Evolutionary conservation across 1,284 basidiomycete species (phyloP).

Genomic region (Dichomitus squalens): DNA sequence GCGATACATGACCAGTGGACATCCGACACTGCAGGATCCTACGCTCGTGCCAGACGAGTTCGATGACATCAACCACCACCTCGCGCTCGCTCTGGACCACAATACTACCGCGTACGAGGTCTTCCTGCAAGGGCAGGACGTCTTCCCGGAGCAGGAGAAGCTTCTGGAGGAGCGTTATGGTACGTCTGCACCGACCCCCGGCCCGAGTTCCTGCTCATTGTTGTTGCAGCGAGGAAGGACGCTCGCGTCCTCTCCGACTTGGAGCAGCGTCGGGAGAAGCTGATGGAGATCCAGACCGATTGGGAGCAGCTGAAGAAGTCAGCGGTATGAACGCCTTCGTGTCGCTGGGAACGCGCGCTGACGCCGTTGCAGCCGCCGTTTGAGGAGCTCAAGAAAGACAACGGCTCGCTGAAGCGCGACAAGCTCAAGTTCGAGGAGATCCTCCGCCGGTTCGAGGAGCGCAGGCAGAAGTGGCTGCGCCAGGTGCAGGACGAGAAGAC

Average conservation of each 20-base stretch:
- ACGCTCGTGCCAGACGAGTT: slow-evolving; percentile 67
- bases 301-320: slow-evolving; percentile 61
- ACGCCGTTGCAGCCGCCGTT: slow-evolving; percentile 59
- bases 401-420: slow-evolving; percentile 60
- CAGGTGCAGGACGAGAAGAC: slow-evolving; percentile 64
- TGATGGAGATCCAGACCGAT: slow-evolving; percentile 52
- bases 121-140: slow-evolving; percentile 74
- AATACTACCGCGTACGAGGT: slow-evolving; percentile 67
- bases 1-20: slow-evolving; percentile 58
- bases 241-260: slow-evolving; percentile 61
- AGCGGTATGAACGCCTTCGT: slow-evolving; percentile 43
- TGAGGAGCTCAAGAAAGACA: slow-evolving; percentile 58
- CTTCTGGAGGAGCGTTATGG: slow-evolving; percentile 77
- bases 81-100: slow-evolving; percentile 78
- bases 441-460: slow-evolving; percentile 60
- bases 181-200: slow-evolving; percentile 35
- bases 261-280: slow-evolving; percentile 51
- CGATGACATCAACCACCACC: slow-evolving; percentile 72
- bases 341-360: not conserved
- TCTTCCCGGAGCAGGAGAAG: slow-evolving; percentile 71
- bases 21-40: slow-evolving; percentile 67
- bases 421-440: slow-evolving; percentile 72
- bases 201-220: slow-evolving; percentile 1
- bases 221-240: slow-evolving; percentile 60
- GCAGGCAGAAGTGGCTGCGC: slow-evolving; percentile 64